A percentile compares a stretch with the other conserved stretches of the same genome.
These are phyloP conservation scores for Diplocarpon rosae DNA, from an alignment of 2,329 filamentous ascomycete species.

Conservation along the genomic window DNA sequence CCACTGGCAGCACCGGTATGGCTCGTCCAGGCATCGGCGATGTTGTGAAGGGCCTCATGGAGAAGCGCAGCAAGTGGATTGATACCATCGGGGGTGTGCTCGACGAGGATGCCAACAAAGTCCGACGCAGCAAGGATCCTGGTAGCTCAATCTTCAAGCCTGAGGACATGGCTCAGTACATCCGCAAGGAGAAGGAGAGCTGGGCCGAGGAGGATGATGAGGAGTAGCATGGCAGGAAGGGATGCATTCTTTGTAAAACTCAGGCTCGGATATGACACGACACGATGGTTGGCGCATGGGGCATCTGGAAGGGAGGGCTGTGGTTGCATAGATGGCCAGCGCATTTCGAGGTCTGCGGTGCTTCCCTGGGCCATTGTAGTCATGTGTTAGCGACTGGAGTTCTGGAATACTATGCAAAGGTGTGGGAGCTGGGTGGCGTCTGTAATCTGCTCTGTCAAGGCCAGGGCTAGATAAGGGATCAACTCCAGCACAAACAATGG, in stretches of 20 bases:
- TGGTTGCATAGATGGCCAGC: too few relatives aligned
- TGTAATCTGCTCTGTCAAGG: not conserved
- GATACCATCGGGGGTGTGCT: conserved; percentile 86
- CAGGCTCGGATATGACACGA: too few relatives aligned
- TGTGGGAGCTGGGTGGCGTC: not conserved
- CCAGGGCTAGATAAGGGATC: not conserved
- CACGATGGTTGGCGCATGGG: too few relatives aligned
- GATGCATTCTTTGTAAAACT: not conserved
- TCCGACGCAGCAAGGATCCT: conserved; percentile 57
- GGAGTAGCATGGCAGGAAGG: conserved; percentile 11
- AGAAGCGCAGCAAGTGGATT: conserved; percentile 79
- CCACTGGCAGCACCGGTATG: conserved; percentile 47
- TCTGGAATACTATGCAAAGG: not conserved
- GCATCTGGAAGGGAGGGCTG: too few relatives aligned
- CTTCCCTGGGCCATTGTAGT: too few relatives aligned
- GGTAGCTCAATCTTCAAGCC: conserved; percentile 62
- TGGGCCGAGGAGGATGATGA: conserved; percentile 48
- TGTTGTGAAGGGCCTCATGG: conserved; percentile 84
- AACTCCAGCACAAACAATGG: not conserved
- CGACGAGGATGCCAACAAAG: conserved; percentile 54
- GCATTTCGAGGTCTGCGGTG: too few relatives aligned
- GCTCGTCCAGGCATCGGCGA: conserved; percentile 80
- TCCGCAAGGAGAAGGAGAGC: conserved; percentile 77
- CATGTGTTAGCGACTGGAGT: too few relatives aligned
- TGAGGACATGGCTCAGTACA: conserved; percentile 58